A percentile compares a stretch with the other conserved stretches of the same genome.
These are phyloP conservation scores for Mortierella sp. DNA, from an alignment of 371 early-diverging fungal genomes.

Conservation along the genomic window DNA sequence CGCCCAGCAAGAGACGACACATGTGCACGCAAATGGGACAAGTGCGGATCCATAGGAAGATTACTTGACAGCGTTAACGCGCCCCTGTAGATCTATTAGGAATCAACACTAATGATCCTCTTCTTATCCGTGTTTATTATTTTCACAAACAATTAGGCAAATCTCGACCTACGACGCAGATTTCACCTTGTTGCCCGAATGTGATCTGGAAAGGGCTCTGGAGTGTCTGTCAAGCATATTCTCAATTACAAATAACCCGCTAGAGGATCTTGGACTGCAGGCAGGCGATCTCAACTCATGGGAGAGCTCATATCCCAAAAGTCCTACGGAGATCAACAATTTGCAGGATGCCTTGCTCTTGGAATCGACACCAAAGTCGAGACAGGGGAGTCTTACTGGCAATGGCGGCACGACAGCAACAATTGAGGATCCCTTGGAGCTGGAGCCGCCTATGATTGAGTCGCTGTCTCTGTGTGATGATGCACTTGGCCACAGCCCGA, in stretches of 20 bases:
- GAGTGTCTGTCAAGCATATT: constrained; percentile 29
- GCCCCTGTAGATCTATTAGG: not conserved
- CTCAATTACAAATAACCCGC: constrained; percentile 39
- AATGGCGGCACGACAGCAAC: not conserved
- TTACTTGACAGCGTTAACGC: not conserved
- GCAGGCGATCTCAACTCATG: constrained; percentile 39
- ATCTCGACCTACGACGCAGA: constrained; percentile 54
- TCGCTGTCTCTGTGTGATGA: constrained; percentile 22
- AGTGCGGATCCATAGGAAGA: not conserved
- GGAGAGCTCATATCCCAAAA: constrained; percentile 33
- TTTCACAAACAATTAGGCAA: constrained; percentile 26
- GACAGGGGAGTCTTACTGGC: not conserved
- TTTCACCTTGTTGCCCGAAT: constrained; percentile 51
- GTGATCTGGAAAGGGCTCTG: constrained; percentile 36
- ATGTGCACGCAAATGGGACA: not conserved
- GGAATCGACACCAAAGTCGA: constrained; percentile 13
- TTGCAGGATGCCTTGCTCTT: constrained; percentile 37
- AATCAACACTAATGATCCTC: not conserved
- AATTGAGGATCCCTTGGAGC: not conserved
- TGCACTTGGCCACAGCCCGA: not conserved
- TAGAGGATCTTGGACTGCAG: constrained; percentile 34
- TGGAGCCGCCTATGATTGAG: constrained; percentile 32
- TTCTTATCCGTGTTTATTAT: not conserved
- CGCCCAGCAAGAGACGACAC: not conserved
- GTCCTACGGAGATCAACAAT: constrained; percentile 32